phyloP scores from a whole-genome alignment of 768 basidiomycete genomes.

The Nidula microcarpa region DNA sequence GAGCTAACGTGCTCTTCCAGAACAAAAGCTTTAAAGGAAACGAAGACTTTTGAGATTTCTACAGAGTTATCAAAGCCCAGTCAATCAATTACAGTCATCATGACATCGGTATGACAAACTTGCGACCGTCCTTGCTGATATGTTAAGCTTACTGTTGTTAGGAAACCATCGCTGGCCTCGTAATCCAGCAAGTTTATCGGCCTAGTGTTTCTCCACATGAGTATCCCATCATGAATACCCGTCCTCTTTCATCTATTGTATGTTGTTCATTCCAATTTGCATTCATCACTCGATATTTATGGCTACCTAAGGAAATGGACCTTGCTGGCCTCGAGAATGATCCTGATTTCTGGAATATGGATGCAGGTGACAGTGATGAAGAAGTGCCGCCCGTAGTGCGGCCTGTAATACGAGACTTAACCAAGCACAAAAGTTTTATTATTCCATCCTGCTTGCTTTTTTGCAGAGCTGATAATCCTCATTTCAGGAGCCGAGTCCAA shows the following conservation, averaged over 20 bases:
- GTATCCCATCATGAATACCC: constrained; percentile 70
- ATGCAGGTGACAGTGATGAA: constrained; percentile 33
- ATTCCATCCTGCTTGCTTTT: too few species aligned
- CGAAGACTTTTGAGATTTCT: constrained; percentile 57
- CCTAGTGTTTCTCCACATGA: constrained; percentile 49
- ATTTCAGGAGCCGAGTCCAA: not conserved
- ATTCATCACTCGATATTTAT: not conserved
- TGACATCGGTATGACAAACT: constrained; percentile 51
- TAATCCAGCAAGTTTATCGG: constrained; percentile 48
- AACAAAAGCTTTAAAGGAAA: constrained; percentile 60
- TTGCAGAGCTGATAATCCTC: too few species aligned
- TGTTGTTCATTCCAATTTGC: constrained; percentile 4
- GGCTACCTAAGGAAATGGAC: constrained; percentile 51
- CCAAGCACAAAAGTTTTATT: too few species aligned
- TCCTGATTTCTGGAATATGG: constrained; percentile 65
- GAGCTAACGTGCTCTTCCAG: constrained; percentile 28
- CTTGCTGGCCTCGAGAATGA: constrained; percentile 65
- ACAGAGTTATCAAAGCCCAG: constrained; percentile 71
- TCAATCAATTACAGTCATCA: constrained; percentile 57
- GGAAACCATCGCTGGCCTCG: constrained; percentile 75
- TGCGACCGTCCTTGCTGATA: not conserved
- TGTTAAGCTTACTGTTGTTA: constrained; percentile 19
- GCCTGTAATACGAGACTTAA: too few species aligned
- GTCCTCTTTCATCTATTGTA: constrained; percentile 62
- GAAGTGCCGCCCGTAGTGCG: constrained; percentile 14